phyloP scores from a whole-genome alignment of 2,329 filamentous ascomycete species.

The Metarhizium anisopliae region DNA sequence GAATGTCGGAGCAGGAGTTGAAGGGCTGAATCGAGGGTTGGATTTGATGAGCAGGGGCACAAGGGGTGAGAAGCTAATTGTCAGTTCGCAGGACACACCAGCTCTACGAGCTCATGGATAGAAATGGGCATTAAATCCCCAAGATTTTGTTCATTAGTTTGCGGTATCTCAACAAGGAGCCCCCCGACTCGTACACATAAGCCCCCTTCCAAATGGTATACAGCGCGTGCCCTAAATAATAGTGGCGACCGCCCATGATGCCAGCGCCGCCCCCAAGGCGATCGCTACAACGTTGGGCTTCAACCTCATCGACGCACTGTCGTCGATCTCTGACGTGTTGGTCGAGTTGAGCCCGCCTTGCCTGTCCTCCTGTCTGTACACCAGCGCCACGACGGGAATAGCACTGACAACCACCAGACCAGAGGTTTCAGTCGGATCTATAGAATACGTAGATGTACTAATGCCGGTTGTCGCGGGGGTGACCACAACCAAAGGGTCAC shows the following conservation, averaged over 20 bases:
- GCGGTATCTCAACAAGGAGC: neutral
- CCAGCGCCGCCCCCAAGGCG: neutral
- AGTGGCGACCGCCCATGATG: neutral
- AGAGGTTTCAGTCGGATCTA: neutral
- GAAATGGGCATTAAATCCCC: neutral
- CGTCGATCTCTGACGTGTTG: neutral
- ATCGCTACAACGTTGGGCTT: neutral
- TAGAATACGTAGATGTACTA: neutral
- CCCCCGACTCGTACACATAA: neutral
- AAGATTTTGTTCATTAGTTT: neutral
- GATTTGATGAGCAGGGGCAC: conserved; percentile 8
- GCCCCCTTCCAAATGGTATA: neutral
- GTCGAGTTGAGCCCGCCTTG: neutral
- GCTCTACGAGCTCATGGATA: neutral
- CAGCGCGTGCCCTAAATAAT: neutral
- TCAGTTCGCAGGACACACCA: conserved; percentile 3
- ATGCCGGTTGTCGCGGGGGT: neutral
- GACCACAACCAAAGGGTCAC: neutral
- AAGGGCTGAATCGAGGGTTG: conserved; percentile 7
- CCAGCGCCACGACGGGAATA: conserved; percentile 9
- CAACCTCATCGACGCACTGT: neutral
- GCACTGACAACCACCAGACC: conserved; percentile 3
- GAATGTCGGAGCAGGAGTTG: conserved; percentile 9
- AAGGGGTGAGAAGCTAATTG: conserved; percentile 13
- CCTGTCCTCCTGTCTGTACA: conserved; percentile 10